A percentile compares a stretch with the other conserved stretches of the same genome.
Conservation (phyloP, 441 rosid genomes). For the Isatis lusitanica region DNA sequence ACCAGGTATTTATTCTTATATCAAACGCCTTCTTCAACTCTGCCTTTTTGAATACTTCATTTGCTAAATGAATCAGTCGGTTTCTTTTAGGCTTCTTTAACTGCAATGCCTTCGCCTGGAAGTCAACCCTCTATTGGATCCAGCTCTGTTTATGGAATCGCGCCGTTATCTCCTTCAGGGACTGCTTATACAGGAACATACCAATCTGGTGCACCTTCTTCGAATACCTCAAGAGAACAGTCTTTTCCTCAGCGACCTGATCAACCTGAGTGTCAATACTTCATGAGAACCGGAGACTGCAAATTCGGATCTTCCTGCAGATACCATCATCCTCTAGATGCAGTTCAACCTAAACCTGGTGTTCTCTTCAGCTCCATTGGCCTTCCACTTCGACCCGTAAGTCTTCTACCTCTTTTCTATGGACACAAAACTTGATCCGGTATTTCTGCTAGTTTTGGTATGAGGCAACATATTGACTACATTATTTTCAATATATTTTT, state of each 20-base stretch:
- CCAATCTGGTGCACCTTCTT: slow-evolving; percentile 51
- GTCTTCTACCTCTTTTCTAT: slow-evolving; percentile 21
- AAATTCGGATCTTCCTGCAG: slow-evolving; percentile 86
- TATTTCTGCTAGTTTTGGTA: background rate
- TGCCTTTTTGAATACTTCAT: background rate
- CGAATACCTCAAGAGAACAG: slow-evolving; percentile 58
- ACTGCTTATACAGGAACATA: slow-evolving; percentile 66
- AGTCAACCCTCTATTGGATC: slow-evolving; percentile 64
- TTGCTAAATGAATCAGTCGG: background rate
- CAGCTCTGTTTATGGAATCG: slow-evolving; percentile 63
- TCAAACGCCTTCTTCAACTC: background rate
- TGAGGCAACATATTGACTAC: background rate
- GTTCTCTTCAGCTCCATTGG: slow-evolving; percentile 64
- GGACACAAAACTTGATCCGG: background rate
- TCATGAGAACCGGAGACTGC: slow-evolving; percentile 91
- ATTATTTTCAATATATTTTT: background rate
- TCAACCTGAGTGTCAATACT: slow-evolving; percentile 88
- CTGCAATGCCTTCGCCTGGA: slow-evolving; percentile 64
- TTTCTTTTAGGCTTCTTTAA: slow-evolving; percentile 50
- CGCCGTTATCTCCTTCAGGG: slow-evolving; percentile 72
- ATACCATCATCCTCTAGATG: slow-evolving; percentile 88
- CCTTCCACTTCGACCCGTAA: slow-evolving; percentile 89
- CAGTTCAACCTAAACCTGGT: slow-evolving; percentile 47
- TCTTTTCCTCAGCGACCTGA: slow-evolving; percentile 84
- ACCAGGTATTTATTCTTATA: slow-evolving; percentile 49